Base-by-base conservation (phyloP, 2,329 filamentous ascomycete species). In the Malbranchea zuffiana region DNA sequence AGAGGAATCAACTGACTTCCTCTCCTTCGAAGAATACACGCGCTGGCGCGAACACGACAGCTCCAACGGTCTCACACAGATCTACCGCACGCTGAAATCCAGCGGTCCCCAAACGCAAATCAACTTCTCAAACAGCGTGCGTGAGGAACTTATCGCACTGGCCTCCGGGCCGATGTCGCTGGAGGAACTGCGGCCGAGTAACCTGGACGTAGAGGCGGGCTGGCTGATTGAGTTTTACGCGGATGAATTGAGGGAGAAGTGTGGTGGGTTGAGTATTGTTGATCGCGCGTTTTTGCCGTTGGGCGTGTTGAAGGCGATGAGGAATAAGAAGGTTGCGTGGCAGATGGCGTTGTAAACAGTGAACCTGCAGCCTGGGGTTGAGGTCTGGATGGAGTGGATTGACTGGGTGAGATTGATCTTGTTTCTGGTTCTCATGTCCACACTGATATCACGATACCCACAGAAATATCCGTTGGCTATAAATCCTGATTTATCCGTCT, bases 301-400 rank as follows among this genome's bases (percentile, higher is more conserved):
- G 4, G 60, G 60, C 0, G 46, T 63, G 18, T 45, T 65, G 48
- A 44, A 46, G 13, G 59, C 63, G 55, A 59, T 63, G 49, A 55
- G 56, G 40, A 54, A 50, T 11, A 61, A 57, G 49, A 59, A 53
- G 42, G 59, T 65, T 7, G 56, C 48, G 27, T 64, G 61, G 60
- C 60, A 58, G 39, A 61, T 61, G 60, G 53, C 60, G 3, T 42
- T 63, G 16, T 62, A 53, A 36, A 13, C n/a, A n/a, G n/a, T n/a
- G n/a, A n/a, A n/a, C n/a, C n/a, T n/a, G n/a, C n/a, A n/a, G n/a
- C n/a, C n/a, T n/a, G n/a, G n/a, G n/a, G n/a, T n/a, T n/a, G n/a
- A n/a, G n/a, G n/a, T n/a, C n/a, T n/a, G n/a, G n/a, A n/a, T n/a
- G n/a, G n/a, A n/a, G n/a, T n/a, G n/a, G n/a, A n/a, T n/a, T n/a